A percentile compares a stretch with the other conserved stretches of the same genome.
Conservation (phyloP, 2,329 filamentous ascomycete species). For the Fusarium lateritium region DNA sequence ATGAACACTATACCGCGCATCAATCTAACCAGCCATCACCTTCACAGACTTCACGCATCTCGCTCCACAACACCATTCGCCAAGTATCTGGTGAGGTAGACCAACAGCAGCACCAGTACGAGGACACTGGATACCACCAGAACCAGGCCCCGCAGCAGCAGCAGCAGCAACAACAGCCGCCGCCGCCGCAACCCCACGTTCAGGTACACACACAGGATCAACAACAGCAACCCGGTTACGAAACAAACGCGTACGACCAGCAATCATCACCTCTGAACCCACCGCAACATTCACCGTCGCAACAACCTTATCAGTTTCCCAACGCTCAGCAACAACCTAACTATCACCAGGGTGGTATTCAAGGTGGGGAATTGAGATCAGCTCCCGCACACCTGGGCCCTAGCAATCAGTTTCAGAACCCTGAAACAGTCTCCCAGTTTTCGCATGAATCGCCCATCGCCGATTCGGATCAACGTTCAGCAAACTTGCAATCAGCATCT, state of each 20-base stretch:
- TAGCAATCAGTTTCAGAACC: conserved; percentile 58
- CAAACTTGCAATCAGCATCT: conserved; percentile 61
- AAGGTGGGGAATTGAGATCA: conserved; percentile 54
- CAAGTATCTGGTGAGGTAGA: conserved; percentile 64
- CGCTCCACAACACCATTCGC: conserved; percentile 61
- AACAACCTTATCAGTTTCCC: conserved; percentile 46
- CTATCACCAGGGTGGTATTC: conserved; percentile 50
- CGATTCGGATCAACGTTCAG: conserved; percentile 63
- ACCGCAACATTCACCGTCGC: conserved; percentile 30
- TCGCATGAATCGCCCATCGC: conserved; percentile 72
- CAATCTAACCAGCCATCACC: conserved; percentile 59
- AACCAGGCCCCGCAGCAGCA: conserved; percentile 55
- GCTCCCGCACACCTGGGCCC: conserved; percentile 56
- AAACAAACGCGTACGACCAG: conserved; percentile 59
- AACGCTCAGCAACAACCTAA: conserved; percentile 54
- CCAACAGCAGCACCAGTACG: conserved; percentile 61
- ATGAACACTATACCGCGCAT: conserved; percentile 55
- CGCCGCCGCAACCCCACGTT: conserved; percentile 45
- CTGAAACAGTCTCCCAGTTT: conserved; percentile 73
- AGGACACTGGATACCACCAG: conserved; percentile 59
- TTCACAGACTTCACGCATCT: conserved; percentile 58
- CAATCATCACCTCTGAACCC: conserved; percentile 45
- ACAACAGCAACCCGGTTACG: conserved; percentile 55
- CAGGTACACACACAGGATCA: conserved; percentile 41
- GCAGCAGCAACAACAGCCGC: conserved; percentile 39